Conservation (phyloP, 768 basidiomycete genomes). For the Hygrophoropsis aurantiaca region DNA sequence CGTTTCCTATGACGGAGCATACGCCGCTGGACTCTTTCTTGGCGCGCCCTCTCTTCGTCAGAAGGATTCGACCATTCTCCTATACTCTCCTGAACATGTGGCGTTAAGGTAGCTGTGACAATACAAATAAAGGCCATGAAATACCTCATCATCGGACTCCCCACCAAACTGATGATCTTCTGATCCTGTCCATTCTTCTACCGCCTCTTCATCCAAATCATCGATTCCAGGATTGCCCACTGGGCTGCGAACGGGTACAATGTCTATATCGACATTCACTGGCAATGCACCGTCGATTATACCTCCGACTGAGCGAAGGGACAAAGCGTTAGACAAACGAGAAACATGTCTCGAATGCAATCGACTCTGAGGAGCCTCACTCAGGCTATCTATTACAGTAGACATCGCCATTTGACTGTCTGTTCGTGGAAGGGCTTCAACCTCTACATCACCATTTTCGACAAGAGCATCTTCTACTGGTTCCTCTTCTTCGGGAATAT, state of each 20-base stretch:
- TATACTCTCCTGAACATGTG: slow-evolving; percentile 54
- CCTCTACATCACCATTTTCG: slow-evolving; percentile 40
- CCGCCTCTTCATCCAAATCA: slow-evolving; percentile 37
- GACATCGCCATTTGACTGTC: slow-evolving; percentile 20
- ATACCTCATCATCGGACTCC: slow-evolving; percentile 72
- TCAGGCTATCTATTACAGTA: slow-evolving; percentile 39
- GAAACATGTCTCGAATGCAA: slow-evolving; percentile 72
- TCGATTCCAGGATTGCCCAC: slow-evolving; percentile 32
- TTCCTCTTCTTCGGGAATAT: slow-evolving; percentile 76
- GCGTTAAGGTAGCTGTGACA: slow-evolving; percentile 1
- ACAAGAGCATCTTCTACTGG: slow-evolving; percentile 42
- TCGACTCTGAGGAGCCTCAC: slow-evolving; percentile 49
- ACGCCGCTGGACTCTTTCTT: slow-evolving; percentile 62
- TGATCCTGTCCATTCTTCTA: slow-evolving; percentile 82
- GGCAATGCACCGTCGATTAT: slow-evolving; percentile 34
- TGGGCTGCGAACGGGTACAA: slow-evolving; percentile 31
- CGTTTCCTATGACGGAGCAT: slow-evolving; percentile 47
- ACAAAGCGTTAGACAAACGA: slow-evolving; percentile 63
- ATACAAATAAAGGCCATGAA: slow-evolving; percentile 13
- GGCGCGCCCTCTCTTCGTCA: slow-evolving; percentile 82
- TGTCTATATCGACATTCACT: slow-evolving; percentile 20
- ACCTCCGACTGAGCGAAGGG: slow-evolving; percentile 61
- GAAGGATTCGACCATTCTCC: slow-evolving; percentile 92
- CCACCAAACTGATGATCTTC: slow-evolving; percentile 58
- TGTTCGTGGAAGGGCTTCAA: slow-evolving; percentile 21